Conservation (phyloP, 257 asterid species). For the Nicotiana benthamiana region DNA sequence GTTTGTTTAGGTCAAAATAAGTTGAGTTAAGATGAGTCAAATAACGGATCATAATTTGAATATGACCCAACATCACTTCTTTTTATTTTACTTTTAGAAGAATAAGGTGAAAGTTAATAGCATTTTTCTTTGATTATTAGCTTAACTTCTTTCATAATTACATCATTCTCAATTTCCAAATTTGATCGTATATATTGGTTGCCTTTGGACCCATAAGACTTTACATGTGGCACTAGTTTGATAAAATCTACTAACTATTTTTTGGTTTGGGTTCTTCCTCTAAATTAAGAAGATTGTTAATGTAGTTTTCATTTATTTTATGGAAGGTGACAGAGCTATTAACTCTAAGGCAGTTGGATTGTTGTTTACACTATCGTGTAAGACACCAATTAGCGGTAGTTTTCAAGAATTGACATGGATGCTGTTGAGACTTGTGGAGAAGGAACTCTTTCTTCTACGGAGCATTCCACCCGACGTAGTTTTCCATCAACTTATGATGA, state of each 20-base stretch:
- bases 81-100: no score
- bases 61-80: no score
- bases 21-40: no score
- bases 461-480: neutral
- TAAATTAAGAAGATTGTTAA: neutral
- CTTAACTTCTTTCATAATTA: no score
- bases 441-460: neutral
- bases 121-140: no score
- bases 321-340: neutral
- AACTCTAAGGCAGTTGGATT: neutral
- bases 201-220: neutral
- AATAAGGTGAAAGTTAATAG: no score
- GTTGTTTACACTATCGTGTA: no score
- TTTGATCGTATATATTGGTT: neutral
- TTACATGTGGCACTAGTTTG: neutral
- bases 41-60: no score
- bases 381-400: no score
- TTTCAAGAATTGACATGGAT: neutral
- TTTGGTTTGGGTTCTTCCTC: neutral
- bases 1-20: no score
- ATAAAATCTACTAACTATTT: no score
- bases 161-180: no score
- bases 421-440: neutral
- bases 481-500: neutral
- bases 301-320: neutral